Evolutionary conservation across 2,329 filamentous ascomycete genomes (phyloP).

Genomic region (Ophiostoma sp.): DNA sequence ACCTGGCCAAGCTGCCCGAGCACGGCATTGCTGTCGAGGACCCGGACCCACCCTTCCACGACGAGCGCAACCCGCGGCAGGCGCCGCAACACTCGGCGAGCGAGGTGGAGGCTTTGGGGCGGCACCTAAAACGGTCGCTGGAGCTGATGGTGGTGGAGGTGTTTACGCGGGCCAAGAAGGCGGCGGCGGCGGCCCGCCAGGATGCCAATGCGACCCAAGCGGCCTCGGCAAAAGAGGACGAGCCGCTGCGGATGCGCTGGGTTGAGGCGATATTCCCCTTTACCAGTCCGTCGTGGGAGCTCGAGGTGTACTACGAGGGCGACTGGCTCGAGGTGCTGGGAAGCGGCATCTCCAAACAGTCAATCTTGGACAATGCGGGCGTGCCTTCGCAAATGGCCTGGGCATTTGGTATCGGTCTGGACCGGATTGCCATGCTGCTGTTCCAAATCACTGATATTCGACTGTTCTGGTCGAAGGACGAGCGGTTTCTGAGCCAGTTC

Average conservation of each 20-base stretch:
- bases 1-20: conserved; percentile 69
- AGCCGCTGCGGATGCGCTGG: conserved; percentile 86
- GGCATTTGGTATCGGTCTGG: conserved; percentile 93
- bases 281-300: conserved; percentile 91
- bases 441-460: conserved; percentile 96
- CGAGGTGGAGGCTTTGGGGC: conserved; percentile 79
- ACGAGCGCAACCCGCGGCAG: conserved; percentile 82
- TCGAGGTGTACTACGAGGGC: conserved; percentile 91
- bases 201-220: not conserved
- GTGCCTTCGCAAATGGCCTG: conserved; percentile 78
- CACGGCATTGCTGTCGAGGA: conserved; percentile 81
- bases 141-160: conserved; percentile 89
- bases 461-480: conserved; percentile 89
- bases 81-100: conserved; percentile 65
- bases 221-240: conserved; percentile 47
- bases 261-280: conserved; percentile 98
- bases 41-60: conserved; percentile 73
- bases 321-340: conserved; percentile 96
- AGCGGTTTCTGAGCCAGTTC: conserved; percentile 87
- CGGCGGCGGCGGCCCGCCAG: conserved; percentile 48
- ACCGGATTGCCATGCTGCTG: conserved; percentile 94
- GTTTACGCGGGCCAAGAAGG: conserved; percentile 74
- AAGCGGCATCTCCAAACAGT: conserved; percentile 85
- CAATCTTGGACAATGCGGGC: conserved; percentile 74
- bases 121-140: conserved; percentile 84